Base-by-base conservation (phyloP, 768 basidiomycete genomes). In the Termitomyces sp. region DNA sequence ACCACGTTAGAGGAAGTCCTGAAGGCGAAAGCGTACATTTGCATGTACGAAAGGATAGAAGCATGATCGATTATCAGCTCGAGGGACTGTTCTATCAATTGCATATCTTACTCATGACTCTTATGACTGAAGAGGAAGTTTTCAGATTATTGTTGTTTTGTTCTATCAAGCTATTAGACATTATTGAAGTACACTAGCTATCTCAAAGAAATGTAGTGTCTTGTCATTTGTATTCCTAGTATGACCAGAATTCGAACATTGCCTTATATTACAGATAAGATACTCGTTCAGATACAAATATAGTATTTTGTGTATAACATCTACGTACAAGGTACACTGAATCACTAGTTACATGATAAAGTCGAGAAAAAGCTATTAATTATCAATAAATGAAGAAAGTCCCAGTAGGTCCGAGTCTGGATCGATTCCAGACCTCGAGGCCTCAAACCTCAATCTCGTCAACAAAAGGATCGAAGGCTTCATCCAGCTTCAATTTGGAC, bases 11-110 rank as follows among this genome's bases (percentile, higher is more conserved):
- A 95, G 48, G 96, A 97, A 71, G 96, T 97, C 3, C 78, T 97
- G 69, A 89, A 88, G 72, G 87, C 88, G 61, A 96, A 91, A 72
- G 94, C 95, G 40, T 98, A 97, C 73, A 83, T 97, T 54, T 94
- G 94, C 75, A 94, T 96, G 87, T 94, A 93, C 70, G 91, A 94
- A 76, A 82, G 89, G 57, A 78, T 89, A 68, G 87, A 67, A 76
- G 10, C 17, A 12, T 48, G n/a, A 48, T 54, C 42, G n/a, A 15
- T 37, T 17, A 25, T 15, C 5, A 40, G 25, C 7, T 38, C 25
- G 34, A 32, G 40, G 50, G 37, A 57, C 43, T 29, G 5, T 48
- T 48, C 17, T 37, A 37, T 48, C 46, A 10, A 48, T 42, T 17
- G n/a, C 7, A 29, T 20, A 20, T 37, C 32, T 34, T 34, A n/a